Conservation (phyloP, 2,329 filamentous ascomycete genomes). For the Biscogniauxia mediterranea region DNA sequence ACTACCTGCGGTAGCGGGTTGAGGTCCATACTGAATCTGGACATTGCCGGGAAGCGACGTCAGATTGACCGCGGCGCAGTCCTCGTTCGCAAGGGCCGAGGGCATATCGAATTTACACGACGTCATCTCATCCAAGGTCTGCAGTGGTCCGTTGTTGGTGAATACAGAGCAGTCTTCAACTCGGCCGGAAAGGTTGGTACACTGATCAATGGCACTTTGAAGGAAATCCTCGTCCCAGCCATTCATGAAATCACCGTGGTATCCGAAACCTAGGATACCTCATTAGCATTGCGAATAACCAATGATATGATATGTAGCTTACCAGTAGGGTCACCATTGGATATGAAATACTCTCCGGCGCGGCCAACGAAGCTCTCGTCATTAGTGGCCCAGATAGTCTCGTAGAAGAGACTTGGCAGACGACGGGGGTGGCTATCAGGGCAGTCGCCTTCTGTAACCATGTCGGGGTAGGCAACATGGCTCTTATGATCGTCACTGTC, state of each 20-base stretch:
- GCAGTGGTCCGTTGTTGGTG: constrained; percentile 47
- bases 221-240: constrained; percentile 73
- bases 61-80: constrained; percentile 39
- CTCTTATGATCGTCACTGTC: constrained; percentile 55
- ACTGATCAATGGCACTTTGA: constrained; percentile 69
- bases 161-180: constrained; percentile 77
- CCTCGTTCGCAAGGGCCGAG: constrained; percentile 52
- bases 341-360: constrained; percentile 68
- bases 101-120: constrained; percentile 65
- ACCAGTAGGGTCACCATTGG: constrained; percentile 77
- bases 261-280: constrained; percentile 60
- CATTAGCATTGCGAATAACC: constrained; percentile 8
- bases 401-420: constrained; percentile 75
- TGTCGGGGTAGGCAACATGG: constrained; percentile 75
- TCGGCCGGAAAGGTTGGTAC: constrained; percentile 67
- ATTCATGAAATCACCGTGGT: constrained; percentile 77
- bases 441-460: constrained; percentile 75
- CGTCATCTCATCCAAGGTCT: constrained; percentile 51
- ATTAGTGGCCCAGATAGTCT: constrained; percentile 79
- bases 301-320: constrained; percentile 25
- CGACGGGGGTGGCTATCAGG: constrained; percentile 66
- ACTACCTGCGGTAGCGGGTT: constrained; percentile 24
- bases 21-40: constrained; percentile 38
- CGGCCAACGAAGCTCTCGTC: constrained; percentile 53
- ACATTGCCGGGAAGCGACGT: constrained; percentile 65